Percentiles rank a stretch among this genome's conserved stretches.
These are phyloP conservation scores for Leucaena leucocephala DNA, from an alignment of 306 rosid genomes.

Conservation along the genomic window DNA sequence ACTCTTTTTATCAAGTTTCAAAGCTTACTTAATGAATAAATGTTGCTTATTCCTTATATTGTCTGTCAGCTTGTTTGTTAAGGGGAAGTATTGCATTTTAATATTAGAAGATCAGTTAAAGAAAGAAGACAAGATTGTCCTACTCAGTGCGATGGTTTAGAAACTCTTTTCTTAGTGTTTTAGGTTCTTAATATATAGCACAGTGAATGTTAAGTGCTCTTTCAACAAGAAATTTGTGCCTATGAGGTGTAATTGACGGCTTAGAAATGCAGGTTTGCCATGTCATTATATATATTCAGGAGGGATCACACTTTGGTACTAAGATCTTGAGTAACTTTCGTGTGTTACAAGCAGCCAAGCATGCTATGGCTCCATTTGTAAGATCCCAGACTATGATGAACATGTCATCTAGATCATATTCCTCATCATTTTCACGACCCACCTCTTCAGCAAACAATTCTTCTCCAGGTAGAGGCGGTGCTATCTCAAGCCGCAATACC, in stretches of 20 bases:
- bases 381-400: conserved; percentile 56
- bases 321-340: conserved; percentile 75
- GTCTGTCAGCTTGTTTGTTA: background rate
- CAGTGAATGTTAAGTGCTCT: conserved; percentile 11
- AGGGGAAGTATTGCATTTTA: background rate
- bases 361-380: conserved; percentile 73
- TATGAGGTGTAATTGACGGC: conserved; percentile 32
- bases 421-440: conserved; percentile 57
- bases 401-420: conserved; percentile 51
- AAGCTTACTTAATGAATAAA: no score
- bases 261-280: conserved; percentile 91
- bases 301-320: conserved; percentile 73
- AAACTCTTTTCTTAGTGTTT: conserved; percentile 15
- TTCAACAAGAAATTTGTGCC: background rate
- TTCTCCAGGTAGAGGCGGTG: conserved; percentile 72
- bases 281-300: conserved; percentile 76
- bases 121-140: background rate
- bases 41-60: background rate
- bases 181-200: background rate
- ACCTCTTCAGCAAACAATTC: conserved; percentile 52
- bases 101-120: conserved; percentile 6
- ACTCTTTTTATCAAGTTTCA: background rate
- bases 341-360: conserved; percentile 79
- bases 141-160: background rate
- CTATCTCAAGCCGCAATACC: conserved; percentile 61